Base-by-base conservation (phyloP, 2,329 filamentous ascomycete genomes). In the Calonectria multiphialidica region DNA sequence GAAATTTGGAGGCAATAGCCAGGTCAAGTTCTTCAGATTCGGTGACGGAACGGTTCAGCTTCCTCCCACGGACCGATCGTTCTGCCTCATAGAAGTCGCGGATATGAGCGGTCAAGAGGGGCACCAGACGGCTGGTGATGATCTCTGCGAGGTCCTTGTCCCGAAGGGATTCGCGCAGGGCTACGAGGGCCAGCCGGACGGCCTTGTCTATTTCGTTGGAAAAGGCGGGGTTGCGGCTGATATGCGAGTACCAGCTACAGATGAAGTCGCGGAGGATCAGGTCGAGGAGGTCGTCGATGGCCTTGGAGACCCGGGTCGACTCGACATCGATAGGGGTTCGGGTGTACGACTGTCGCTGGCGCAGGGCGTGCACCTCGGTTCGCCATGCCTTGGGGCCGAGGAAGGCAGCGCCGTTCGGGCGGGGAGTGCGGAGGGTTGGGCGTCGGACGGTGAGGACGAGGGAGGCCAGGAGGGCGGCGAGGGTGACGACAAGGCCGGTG, bases 1-100 rank as follows among this genome's bases (percentile, higher is more conserved):
- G 93, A 83, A 97, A 99, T 84, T 98, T 98, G 47, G 91, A 93
- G n/a, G 97, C 97, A 83, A 99, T 98, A 2, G 97, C 97, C 76
- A 98, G 88, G 83, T 98, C 96, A 78, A 99, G 87, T 88, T 99
- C 97, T 81, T 98, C 96, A 1, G 96, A 98, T 84, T 99, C 97
- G 3, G 97, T 98, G 68, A 99, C 92, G 75, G 93, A 95, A 65
- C 95, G 92, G 78, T 95, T 97, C 69, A 98, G 87, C 83, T 98
- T 95, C 81, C 92, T 94, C 15, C 97, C 97, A 66, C 96, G 91
- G 13, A 99, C 94, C 10, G 92, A 90, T 70, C 93, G 91, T 85
- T 99, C 97, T 0, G 97, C 97, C 75, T 97, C 92, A 82, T 96
- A 95, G 78, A 98, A 98, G 76, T 98, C 95, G 76, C 91, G 94